These are phyloP conservation scores for Salix udensis DNA, from an alignment of 345 rosid species.

Conservation along the genomic window DNA sequence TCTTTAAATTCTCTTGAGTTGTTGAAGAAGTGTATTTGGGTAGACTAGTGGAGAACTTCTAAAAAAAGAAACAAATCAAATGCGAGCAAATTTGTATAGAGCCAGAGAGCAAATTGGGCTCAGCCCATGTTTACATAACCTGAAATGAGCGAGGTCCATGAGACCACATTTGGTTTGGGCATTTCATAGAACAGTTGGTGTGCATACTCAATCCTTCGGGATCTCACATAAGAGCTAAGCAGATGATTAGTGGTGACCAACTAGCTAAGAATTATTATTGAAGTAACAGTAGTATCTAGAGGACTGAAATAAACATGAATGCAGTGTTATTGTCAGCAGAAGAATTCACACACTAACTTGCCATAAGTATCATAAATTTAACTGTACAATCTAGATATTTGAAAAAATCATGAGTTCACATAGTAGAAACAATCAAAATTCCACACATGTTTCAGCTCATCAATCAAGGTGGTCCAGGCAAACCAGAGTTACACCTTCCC, in stretches of 20 bases:
- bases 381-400: neutral
- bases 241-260: no score
- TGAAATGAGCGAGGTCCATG: no score
- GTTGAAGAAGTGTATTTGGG: no score
- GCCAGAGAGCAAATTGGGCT: conserved; percentile 33
- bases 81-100: conserved; percentile 37
- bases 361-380: neutral
- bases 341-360: neutral
- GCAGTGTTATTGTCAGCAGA: neutral
- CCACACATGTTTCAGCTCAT: neutral
- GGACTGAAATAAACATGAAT: neutral
- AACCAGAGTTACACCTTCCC: neutral
- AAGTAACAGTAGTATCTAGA: no score
- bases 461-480: neutral
- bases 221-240: no score
- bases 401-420: neutral
- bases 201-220: no score
- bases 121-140: conserved; percentile 20
- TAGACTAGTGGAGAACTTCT: no score
- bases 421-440: neutral
- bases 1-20: no score
- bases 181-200: no score
- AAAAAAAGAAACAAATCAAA: no score
- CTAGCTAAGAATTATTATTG: no score
- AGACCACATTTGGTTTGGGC: no score